These are phyloP conservation scores for Endocarpon pusillum DNA, from an alignment of 495 filamentous ascomycete species.

Conservation along the genomic window DNA sequence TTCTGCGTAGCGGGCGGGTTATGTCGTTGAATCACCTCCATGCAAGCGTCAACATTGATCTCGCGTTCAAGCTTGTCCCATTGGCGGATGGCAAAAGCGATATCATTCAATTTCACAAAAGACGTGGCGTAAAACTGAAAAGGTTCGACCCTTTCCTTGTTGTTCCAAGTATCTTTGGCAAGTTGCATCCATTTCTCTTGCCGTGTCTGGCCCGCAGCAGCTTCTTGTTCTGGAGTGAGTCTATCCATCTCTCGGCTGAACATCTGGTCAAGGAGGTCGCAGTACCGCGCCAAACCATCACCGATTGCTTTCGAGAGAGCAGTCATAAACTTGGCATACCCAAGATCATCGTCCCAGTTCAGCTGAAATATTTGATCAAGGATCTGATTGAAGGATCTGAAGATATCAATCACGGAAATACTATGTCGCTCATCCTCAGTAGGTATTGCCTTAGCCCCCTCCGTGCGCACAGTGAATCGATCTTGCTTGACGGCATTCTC, in stretches of 20 bases:
- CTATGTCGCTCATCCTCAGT: conserved; percentile 81
- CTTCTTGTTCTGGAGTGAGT: conserved; percentile 70
- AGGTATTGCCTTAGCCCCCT: conserved; percentile 38
- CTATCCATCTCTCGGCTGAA: conserved; percentile 91
- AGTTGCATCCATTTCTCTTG: conserved; percentile 83
- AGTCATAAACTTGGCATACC: conserved; percentile 95
- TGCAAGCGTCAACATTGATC: conserved; percentile 87
- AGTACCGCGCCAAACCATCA: conserved; percentile 70
- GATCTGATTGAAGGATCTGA: conserved; percentile 79
- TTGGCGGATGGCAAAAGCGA: conserved; percentile 81
- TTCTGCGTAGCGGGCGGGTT: conserved; percentile 38
- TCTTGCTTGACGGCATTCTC: conserved; percentile 84
- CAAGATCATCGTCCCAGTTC: conserved; percentile 83
- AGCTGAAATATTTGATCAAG: conserved; percentile 72
- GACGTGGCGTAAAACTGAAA: conserved; percentile 98
- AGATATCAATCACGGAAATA: conserved; percentile 83
- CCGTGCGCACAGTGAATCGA: conserved; percentile 50
- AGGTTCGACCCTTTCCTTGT: conserved; percentile 86
- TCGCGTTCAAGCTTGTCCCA: conserved; percentile 77
- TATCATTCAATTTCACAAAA: conserved; percentile 93
- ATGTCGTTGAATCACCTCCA: conserved; percentile 56
- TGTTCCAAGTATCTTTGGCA: conserved; percentile 88
- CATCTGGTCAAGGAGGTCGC: conserved; percentile 71
- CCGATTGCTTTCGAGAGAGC: conserved; percentile 78
- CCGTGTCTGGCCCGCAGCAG: conserved; percentile 55